Evolutionary conservation across 2,329 filamentous ascomycete genomes (phyloP), one percentile per base, ranked within the genome.

Genomic region (Sphaerulina vaccinii): DNA sequence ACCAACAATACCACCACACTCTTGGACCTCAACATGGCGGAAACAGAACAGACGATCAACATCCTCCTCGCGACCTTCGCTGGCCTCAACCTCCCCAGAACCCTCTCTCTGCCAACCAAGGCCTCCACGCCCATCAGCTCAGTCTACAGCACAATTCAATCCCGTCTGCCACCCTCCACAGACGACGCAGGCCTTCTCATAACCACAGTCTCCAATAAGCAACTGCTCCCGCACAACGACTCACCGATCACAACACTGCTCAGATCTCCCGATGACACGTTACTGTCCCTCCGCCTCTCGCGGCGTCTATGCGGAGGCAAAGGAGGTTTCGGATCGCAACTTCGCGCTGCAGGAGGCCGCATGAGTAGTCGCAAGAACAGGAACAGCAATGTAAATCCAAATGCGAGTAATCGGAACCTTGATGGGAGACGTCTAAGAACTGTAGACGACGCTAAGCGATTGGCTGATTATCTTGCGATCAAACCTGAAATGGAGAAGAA

Each of bases 401-500:
- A 95, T 65, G 91, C 85, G 19, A 96, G 91, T 2, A 96, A 89
- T 67, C 84, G 93, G 58, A 99, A 97, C 61, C 79, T 99, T 1
- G 93, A 97, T 65, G 93, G 93, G 0, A 84, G 93, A 18, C 82
- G 93, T 51, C 71, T 99, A 49, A 85, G 95, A 44, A 97, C 93
- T 2, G 89, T 97, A 22, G 92, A 88, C 32, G 93, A 99, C 69
- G 93, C 93, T 27, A 99, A 99, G 71, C 88, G 90, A 1, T 77
- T 99, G 16, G 93, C 95, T 0, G 91, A 97, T 69, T 97, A 96
- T 65, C 80, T 97, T 1, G 90, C 91, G 2, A 88, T 95, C 61
- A 96, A 97, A 69, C 93, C 95, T 0, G 92, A 96, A 55, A 96
- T 99, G 92, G 93, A 96, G 58, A 85, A 86, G 71, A 89, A 89